Evolutionary conservation across 345 rosid species (phyloP), one percentile per base, ranked within the genome.

Genomic region (Eucalyptus globulus): DNA sequence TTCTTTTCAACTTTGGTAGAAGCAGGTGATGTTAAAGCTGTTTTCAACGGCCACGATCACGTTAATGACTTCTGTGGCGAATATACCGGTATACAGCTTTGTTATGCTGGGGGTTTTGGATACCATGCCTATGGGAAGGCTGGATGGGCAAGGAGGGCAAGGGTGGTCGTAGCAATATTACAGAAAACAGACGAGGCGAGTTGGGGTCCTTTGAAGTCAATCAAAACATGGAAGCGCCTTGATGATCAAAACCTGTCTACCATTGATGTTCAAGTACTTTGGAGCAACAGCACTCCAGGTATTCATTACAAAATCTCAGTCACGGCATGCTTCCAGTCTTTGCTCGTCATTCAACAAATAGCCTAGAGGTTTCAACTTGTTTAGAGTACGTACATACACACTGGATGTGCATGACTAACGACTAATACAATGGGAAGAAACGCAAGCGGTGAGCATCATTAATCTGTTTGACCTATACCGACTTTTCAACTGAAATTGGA

Each of bases 101-200:
- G 99, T 87, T 97, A 97, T 72, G 98, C 95, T 54, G 99, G 99
- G n/a, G 99, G 98, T 21, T 94, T 96, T 90, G 98, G 99, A 92
- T 97, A 97, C 93, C 99, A 96, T 94, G 99, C 97, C 37, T 97
- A 97, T 67, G 99, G 99, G 88, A 94, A 94, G 92, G 97, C 96
- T 53, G 99, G 99, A 11, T 97, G 98, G 98, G 88, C 95, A 24
- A 94, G 99, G 93, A 95, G 99, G 90, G 95, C 95, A 3, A 94
- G 99, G 90, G 93, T 97, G 9, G 95, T 97, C 81, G 91, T 92
- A 56, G 97, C 94, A 85, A 93, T 96, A 76, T 91, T 97, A 93
- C 95, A 94, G 93, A 95, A 93, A 92, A 91, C 92, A n/a, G 91
- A 86, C 88, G 65, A 90, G 86, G 96, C 94, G 86, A 89, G 89